Evolutionary conservation across 495 filamentous ascomycete genomes (phyloP).

Genomic region (Podospora pseudoanserina): DNA sequence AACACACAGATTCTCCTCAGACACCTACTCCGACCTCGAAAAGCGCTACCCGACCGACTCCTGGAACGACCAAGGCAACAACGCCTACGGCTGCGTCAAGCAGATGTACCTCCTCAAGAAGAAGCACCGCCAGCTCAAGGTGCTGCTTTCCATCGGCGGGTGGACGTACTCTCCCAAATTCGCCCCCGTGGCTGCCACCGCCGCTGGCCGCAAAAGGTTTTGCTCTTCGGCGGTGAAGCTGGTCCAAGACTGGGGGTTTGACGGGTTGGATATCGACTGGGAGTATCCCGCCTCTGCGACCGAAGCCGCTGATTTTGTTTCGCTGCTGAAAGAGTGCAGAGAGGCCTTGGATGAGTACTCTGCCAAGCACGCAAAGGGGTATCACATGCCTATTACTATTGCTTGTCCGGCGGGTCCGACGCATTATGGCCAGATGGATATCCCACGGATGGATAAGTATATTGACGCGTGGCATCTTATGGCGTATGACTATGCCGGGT

Average conservation of each 20-base stretch:
- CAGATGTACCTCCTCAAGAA: conserved; percentile 84
- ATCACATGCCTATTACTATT: conserved; percentile 71
- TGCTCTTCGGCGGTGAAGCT: conserved; percentile 63
- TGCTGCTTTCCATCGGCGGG: conserved; percentile 81
- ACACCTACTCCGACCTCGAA: conserved; percentile 58
- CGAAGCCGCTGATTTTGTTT: conserved; percentile 67
- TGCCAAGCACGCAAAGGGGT: conserved; percentile 41
- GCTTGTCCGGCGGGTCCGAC: conserved; percentile 57
- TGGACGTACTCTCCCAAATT: conserved; percentile 89
- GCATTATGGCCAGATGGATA: conserved; percentile 66
- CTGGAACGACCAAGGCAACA: conserved; percentile 61
- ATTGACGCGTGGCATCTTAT: conserved; percentile 88
- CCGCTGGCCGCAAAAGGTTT: conserved; percentile 54
- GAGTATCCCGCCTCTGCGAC: conserved; percentile 54
- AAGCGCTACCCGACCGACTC: conserved; percentile 74
- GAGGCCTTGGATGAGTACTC: conserved; percentile 63
- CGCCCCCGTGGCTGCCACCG: conserved; percentile 57
- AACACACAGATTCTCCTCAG: conserved; percentile 44
- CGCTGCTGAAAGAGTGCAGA: conserved; percentile 64
- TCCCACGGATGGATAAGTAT: conserved; percentile 65
- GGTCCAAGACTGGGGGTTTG: conserved; percentile 60
- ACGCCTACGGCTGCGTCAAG: conserved; percentile 78
- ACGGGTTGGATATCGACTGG: conserved; percentile 61
- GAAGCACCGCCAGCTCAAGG: conserved; percentile 73
- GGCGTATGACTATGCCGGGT: conserved; percentile 71